These are phyloP conservation scores for Sparassis latifolia DNA, from an alignment of 1,284 basidiomycete genomes.

Conservation along the genomic window DNA sequence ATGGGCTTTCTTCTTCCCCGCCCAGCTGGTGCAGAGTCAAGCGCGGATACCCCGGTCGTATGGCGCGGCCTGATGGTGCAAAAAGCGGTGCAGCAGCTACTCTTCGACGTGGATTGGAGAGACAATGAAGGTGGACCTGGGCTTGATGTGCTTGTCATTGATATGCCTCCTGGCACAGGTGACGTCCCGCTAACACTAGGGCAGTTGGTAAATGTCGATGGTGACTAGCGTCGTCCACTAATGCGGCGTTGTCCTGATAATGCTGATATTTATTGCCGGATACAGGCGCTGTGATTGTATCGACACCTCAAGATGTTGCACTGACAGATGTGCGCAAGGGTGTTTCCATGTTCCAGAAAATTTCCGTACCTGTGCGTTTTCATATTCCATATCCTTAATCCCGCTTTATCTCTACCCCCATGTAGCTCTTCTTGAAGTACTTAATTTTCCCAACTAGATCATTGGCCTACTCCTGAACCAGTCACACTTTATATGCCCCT, in stretches of 20 bases:
- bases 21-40: conserved; percentile 33
- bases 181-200: conserved; percentile 92
- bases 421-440: too few species aligned
- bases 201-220: conserved; percentile 85
- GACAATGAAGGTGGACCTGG: conserved; percentile 32
- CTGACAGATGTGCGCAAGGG: conserved; percentile 91
- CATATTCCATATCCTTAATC: neutral
- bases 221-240: conserved; percentile 33
- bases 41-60: conserved; percentile 75
- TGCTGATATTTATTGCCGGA: neutral
- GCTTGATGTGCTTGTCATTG: conserved; percentile 86
- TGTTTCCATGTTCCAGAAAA: conserved; percentile 89
- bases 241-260: neutral
- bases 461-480: conserved; percentile 89
- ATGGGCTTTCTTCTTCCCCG: conserved; percentile 84
- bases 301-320: conserved; percentile 94
- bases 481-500: conserved; percentile 81
- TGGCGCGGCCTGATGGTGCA: conserved; percentile 99
- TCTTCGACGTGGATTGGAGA: conserved; percentile 96
- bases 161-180: conserved; percentile 97
- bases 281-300: conserved; percentile 84
- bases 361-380: conserved; percentile 73
- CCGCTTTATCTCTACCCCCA: too few species aligned
- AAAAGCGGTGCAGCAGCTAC: conserved; percentile 94
- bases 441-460: conserved; percentile 45